Percentiles rank a stretch among this genome's conserved stretches.
Conservation (phyloP, 108 stramenopile genomes). For the Pseudonitzschia multiseries region DNA sequence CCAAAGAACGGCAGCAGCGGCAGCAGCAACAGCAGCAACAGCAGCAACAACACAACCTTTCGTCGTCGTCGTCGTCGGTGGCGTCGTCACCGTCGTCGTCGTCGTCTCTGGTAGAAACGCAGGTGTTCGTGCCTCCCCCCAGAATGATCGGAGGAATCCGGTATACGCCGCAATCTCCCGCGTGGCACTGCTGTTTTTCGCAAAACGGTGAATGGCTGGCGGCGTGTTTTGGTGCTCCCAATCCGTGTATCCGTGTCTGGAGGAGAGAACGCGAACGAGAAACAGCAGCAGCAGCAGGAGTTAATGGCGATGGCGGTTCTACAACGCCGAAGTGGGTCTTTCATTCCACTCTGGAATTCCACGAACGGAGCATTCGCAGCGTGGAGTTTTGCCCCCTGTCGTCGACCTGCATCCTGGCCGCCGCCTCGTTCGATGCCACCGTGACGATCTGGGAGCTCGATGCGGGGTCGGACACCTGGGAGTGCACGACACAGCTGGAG, state of each 20-base stretch:
- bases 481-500: constrained; percentile 84
- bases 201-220: constrained; percentile 71
- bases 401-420: constrained; percentile 59
- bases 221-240: constrained; percentile 70
- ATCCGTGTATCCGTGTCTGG: constrained; percentile 75
- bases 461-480: constrained; percentile 46
- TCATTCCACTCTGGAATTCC: constrained; percentile 44
- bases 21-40: neutral
- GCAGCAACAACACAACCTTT: neutral
- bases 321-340: constrained; percentile 47
- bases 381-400: constrained; percentile 69
- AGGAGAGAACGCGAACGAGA: constrained; percentile 4
- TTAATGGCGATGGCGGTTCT: neutral
- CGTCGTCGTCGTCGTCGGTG: neutral
- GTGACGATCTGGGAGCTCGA: constrained; percentile 83
- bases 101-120: constrained; percentile 18
- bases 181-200: constrained; percentile 70
- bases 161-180: constrained; percentile 41
- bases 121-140: constrained; percentile 21
- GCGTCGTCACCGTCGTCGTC: constrained; percentile 1
- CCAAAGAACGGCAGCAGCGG: neutral
- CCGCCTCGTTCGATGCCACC: constrained; percentile 91
- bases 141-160: constrained; percentile 19
- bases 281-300: neutral
- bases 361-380: constrained; percentile 67